These are phyloP conservation scores for Plantago ovata DNA, from an alignment of 257 asterid genomes.

Conservation along the genomic window DNA sequence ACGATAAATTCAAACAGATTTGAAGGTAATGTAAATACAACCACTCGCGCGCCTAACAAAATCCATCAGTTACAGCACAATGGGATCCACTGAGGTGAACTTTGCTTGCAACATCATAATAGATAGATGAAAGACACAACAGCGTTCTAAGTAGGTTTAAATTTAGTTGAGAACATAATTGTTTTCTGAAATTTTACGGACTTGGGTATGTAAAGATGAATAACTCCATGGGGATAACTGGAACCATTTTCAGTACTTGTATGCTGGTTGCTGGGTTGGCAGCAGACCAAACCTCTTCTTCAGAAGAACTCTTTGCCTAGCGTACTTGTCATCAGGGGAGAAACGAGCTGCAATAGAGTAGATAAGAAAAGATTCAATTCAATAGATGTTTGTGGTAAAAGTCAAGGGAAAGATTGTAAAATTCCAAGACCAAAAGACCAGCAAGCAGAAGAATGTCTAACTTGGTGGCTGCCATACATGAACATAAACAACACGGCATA, in stretches of 20 bases:
- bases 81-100: no score
- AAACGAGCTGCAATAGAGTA: slow-evolving; percentile 53
- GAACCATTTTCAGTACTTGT: slow-evolving; percentile 40
- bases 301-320: slow-evolving; percentile 71
- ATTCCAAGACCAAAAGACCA: neutral
- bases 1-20: no score
- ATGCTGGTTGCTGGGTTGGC: slow-evolving; percentile 63
- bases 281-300: slow-evolving; percentile 75
- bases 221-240: no score
- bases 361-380: neutral
- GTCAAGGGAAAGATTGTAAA: neutral
- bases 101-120: no score
- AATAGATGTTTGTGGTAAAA: neutral
- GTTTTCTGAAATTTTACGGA: neutral
- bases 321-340: slow-evolving; percentile 60
- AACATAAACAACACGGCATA: no score
- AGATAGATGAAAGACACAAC: no score
- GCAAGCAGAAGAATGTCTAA: neutral
- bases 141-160: no score
- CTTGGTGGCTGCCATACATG: no score
- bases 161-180: neutral
- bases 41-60: no score
- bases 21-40: no score
- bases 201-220: neutral
- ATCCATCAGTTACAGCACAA: no score